A percentile compares a stretch with the other conserved stretches of the same genome.
Conservation (phyloP, 768 basidiomycete species). For the Rhizopogon vulgaris region DNA sequence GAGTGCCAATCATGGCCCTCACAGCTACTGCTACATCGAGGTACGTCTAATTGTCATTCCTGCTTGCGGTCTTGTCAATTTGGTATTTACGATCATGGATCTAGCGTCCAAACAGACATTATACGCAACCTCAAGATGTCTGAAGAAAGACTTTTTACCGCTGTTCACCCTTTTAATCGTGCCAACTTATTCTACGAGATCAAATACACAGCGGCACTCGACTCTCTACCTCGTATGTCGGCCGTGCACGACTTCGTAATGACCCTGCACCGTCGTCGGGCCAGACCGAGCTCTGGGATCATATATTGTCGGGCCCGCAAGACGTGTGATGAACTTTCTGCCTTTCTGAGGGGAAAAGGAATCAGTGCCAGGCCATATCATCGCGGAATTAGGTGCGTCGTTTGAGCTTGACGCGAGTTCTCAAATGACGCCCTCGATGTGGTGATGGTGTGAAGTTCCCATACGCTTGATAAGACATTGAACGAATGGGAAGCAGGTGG, state of each 20-base stretch:
- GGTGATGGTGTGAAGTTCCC: conserved; percentile 26
- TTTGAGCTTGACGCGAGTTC: not conserved
- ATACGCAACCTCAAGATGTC: conserved; percentile 59
- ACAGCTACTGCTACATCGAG: conserved; percentile 75
- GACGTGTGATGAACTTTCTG: conserved; percentile 63
- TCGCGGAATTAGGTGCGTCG: conserved; percentile 52
- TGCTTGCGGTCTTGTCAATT: not conserved
- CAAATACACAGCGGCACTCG: conserved; percentile 52
- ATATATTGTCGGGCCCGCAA: conserved; percentile 69
- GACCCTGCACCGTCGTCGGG: conserved; percentile 52
- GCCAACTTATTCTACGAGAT: conserved; percentile 79
- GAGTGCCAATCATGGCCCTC: conserved; percentile 81
- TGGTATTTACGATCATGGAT: not conserved
- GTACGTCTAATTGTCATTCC: conserved; percentile 31
- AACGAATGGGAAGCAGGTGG: conserved; percentile 58
- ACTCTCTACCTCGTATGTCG: conserved; percentile 49
- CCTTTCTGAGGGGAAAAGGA: conserved; percentile 59
- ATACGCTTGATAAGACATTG: conserved; percentile 44
- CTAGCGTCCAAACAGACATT: conserved; percentile 72
- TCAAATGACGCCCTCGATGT: not conserved
- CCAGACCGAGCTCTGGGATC: conserved; percentile 60
- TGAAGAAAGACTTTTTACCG: conserved; percentile 48
- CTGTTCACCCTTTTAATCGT: conserved; percentile 77
- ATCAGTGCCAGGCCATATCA: conserved; percentile 70
- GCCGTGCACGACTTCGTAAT: conserved; percentile 64